phyloP scores from a whole-genome alignment of 306 rosid genomes.

The Cucurbita maxima region DNA sequence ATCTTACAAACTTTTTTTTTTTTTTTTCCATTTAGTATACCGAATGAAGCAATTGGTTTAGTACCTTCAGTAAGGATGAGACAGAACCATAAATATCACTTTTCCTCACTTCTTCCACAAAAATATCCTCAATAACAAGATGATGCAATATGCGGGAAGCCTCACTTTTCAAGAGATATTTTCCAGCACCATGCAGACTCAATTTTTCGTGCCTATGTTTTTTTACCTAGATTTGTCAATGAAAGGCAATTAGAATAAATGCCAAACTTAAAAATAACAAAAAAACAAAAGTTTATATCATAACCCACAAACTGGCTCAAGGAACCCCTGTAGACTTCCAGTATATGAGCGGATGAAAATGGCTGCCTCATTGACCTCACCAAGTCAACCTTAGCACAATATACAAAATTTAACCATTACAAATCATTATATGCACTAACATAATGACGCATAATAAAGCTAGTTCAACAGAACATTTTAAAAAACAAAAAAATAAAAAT shows the following conservation, averaged over 20 bases:
- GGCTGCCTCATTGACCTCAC: constrained; percentile 63
- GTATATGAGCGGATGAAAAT: constrained; percentile 72
- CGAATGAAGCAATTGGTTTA: constrained; percentile 6
- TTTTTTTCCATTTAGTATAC: not conserved
- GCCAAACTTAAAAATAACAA: not conserved
- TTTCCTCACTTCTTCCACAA: constrained; percentile 84
- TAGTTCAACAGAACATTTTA: not conserved
- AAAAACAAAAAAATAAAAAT: constrained; percentile 3
- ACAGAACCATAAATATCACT: constrained; percentile 84
- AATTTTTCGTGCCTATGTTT: constrained; percentile 64
- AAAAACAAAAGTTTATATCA: constrained; percentile 6
- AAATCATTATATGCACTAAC: not conserved
- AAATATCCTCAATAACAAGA: constrained; percentile 69
- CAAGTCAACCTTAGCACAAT: constrained; percentile 55
- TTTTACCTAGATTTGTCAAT: constrained; percentile 50
- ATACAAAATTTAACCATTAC: constrained; percentile 2
- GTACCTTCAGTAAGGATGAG: constrained; percentile 78
- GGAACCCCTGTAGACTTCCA: constrained; percentile 92
- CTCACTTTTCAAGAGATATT: constrained; percentile 73
- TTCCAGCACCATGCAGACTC: constrained; percentile 78
- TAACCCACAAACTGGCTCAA: constrained; percentile 64
- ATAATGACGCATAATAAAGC: not conserved
- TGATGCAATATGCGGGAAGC: constrained; percentile 82
- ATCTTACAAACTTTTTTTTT: not conserved
- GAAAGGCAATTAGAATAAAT: constrained; percentile 10